Conservation (phyloP, 208 protist genomes). For the Plasmodiophora brassicae region DNA sequence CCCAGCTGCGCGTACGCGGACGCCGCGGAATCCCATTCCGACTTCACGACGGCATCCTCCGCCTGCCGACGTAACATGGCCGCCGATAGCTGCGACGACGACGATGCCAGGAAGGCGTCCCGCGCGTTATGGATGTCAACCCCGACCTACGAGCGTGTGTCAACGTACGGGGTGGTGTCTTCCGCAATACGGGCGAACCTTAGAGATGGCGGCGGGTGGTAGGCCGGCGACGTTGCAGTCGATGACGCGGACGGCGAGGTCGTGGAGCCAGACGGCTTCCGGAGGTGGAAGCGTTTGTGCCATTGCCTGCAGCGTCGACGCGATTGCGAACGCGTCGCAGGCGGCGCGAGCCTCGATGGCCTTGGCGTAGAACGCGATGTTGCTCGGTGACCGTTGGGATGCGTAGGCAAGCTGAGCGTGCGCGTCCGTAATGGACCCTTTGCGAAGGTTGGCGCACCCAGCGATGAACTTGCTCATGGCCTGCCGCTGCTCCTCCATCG, state of each 20-base stretch:
- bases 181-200: not conserved
- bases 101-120: no score
- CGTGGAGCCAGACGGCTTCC: not conserved
- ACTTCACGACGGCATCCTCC: not conserved
- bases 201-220: no score
- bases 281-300: not conserved
- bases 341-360: not conserved
- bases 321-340: not conserved
- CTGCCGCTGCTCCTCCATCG: slow-evolving; percentile 21
- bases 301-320: not conserved
- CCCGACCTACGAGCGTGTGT: not conserved
- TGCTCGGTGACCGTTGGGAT: not conserved
- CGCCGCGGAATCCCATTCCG: not conserved
- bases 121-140: no score
- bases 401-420: not conserved
- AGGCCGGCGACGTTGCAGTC: not conserved
- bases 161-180: not conserved
- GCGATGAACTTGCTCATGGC: not conserved
- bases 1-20: not conserved
- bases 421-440: not conserved
- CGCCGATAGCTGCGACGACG: no score
- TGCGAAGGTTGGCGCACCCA: not conserved
- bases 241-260: not conserved
- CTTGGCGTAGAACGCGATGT: slow-evolving; percentile 13
- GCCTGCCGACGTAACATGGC: not conserved